Conservation (phyloP, 306 rosid species). For the Phaseolus lunatus region DNA sequence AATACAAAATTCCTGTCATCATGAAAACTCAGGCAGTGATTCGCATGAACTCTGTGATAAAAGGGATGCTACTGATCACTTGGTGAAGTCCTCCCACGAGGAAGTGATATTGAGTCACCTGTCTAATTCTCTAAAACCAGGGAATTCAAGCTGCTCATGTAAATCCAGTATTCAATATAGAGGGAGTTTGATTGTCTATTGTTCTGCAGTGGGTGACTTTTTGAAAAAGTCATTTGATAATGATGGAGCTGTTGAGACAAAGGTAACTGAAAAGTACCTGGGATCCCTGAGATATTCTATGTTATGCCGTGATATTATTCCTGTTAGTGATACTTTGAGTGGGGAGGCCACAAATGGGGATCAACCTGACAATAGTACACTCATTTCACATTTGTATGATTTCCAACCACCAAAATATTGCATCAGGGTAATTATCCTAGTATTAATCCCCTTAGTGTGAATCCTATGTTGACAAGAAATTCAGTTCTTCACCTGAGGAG, state of each 20-base stretch:
- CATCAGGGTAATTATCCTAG: slow-evolving; percentile 57
- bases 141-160: slow-evolving; percentile 51
- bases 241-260: slow-evolving; percentile 43
- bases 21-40: slow-evolving; percentile 54
- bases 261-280: slow-evolving; percentile 45
- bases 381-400: slow-evolving; percentile 49
- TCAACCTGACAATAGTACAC: slow-evolving; percentile 43
- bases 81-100: slow-evolving; percentile 46
- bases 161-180: slow-evolving; percentile 45
- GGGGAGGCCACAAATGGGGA: slow-evolving; percentile 51
- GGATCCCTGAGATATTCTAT: slow-evolving; percentile 49
- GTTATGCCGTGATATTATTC: slow-evolving; percentile 48
- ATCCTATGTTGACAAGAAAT: slow-evolving; percentile 76
- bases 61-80: slow-evolving; percentile 44
- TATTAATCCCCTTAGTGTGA: slow-evolving; percentile 77
- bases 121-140: slow-evolving; percentile 49
- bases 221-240: slow-evolving; percentile 46
- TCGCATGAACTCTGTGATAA: slow-evolving; percentile 47
- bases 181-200: slow-evolving; percentile 42
- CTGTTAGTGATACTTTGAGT: slow-evolving; percentile 40
- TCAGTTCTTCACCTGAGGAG: slow-evolving; percentile 53
- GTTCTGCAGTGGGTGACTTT: slow-evolving; percentile 33
- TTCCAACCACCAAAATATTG: slow-evolving; percentile 51
- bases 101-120: slow-evolving; percentile 48
- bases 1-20: slow-evolving; percentile 49